Percentiles rank a stretch among this genome's conserved stretches.
These are phyloP conservation scores for Nannizziopsis arthrosporioides DNA, from an alignment of 2,329 filamentous ascomycete genomes.

Conservation along the genomic window DNA sequence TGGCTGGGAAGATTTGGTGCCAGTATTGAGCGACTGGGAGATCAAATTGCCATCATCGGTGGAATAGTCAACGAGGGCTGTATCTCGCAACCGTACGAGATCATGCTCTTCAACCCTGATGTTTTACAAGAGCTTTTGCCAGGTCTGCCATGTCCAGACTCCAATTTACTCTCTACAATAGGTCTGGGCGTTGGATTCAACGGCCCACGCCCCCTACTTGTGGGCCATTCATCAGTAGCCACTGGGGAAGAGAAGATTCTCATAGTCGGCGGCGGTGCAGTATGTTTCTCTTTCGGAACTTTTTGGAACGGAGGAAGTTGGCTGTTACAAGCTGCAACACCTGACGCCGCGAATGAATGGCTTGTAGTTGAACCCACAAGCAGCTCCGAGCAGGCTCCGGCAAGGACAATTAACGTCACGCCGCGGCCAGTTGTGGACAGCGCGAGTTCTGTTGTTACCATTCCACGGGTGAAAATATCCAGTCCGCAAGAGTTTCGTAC, in stretches of 20 bases:
- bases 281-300: constrained; percentile 83
- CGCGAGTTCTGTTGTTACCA: constrained; percentile 20
- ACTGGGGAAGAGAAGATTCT: constrained; percentile 43
- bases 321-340: constrained; percentile 30
- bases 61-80: constrained; percentile 35
- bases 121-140: constrained; percentile 17
- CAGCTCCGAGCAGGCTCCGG: constrained; percentile 12
- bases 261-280: constrained; percentile 67
- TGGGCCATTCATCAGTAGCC: constrained; percentile 51
- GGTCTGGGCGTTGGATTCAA: constrained; percentile 16
- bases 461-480: constrained; percentile 44
- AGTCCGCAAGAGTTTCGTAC: constrained; percentile 47
- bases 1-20: constrained; percentile 41
- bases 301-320: constrained; percentile 62
- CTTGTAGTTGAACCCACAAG: constrained; percentile 18
- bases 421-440: constrained; percentile 6
- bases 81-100: constrained; percentile 40
- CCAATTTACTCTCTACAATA: constrained; percentile 17
- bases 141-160: constrained; percentile 16
- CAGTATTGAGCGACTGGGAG: constrained; percentile 36
- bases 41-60: constrained; percentile 42
- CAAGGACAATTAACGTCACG: constrained; percentile 5
- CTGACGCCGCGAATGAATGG: constrained; percentile 25
- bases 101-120: constrained; percentile 34
- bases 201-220: constrained; percentile 52